A percentile compares a stretch with the other conserved stretches of the same genome.
phyloP scores from a whole-genome alignment of 257 asterid genomes.

The Gentiana macrophylla region DNA sequence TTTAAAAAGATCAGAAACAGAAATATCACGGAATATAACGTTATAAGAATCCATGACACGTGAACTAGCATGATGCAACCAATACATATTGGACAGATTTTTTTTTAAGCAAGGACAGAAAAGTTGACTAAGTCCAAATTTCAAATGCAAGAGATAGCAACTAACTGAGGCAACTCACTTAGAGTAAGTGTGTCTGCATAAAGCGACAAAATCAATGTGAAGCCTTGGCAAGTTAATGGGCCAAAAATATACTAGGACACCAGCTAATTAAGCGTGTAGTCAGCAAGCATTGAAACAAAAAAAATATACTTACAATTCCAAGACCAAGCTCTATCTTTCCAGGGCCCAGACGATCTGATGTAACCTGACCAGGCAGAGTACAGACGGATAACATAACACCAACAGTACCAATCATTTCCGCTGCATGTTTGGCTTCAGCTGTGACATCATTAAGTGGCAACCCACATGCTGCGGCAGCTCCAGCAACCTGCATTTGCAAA shows the following conservation, averaged over 20 bases:
- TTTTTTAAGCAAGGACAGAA: no score
- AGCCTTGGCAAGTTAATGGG: neutral
- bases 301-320: conserved; percentile 67
- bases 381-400: conserved; percentile 97
- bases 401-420: conserved; percentile 95
- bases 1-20: no score
- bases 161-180: neutral
- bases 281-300: neutral
- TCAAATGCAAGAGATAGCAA: neutral
- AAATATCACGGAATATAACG: no score
- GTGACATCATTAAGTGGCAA: conserved; percentile 72
- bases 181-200: neutral
- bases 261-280: neutral
- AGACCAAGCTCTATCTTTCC: conserved; percentile 99
- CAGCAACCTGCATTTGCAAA: conserved; percentile 59
- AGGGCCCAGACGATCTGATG: conserved; percentile 89
- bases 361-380: conserved; percentile 85
- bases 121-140: no score
- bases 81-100: no score
- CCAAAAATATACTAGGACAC: neutral
- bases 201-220: neutral
- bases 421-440: conserved; percentile 85
- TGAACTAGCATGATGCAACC: no score
- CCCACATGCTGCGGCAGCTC: conserved; percentile 94
- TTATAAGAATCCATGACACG: no score